phyloP scores from a whole-genome alignment of 192 early-diverging fungal genomes.

The Coemansia sp. region DNA sequence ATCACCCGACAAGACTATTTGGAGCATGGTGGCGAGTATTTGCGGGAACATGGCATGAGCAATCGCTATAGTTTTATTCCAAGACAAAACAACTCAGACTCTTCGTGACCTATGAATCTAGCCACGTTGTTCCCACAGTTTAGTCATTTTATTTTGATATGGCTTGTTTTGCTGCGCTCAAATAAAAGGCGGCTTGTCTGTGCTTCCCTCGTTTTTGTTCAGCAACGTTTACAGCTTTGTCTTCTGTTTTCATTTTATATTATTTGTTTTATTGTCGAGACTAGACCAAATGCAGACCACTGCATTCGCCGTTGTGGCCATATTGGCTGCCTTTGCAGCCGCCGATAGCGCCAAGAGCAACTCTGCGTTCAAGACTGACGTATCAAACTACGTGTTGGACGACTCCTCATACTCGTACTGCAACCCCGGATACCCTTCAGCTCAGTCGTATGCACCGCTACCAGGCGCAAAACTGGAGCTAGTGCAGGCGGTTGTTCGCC shows the following conservation, averaged over 20 bases:
- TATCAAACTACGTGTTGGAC: slow-evolving; percentile 17
- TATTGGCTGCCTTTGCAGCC: slow-evolving; percentile 11
- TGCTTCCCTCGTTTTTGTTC: background rate
- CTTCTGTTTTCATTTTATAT: background rate
- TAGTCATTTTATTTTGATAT: background rate
- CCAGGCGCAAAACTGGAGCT: slow-evolving; percentile 54
- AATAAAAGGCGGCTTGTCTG: background rate
- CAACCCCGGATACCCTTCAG: slow-evolving; percentile 29
- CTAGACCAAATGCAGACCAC: background rate
- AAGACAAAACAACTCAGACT: slow-evolving; percentile 1
- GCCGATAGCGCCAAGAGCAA: slow-evolving; percentile 10
- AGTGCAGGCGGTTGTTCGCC: slow-evolving; percentile 60
- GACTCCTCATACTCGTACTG: slow-evolving; percentile 43
- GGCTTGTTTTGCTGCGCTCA: background rate
- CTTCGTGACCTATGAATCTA: background rate
- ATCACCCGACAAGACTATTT: slow-evolving; percentile 76
- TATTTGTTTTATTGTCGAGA: background rate
- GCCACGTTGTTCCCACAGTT: background rate
- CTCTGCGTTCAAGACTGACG: slow-evolving; percentile 11
- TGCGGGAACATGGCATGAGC: slow-evolving; percentile 81
- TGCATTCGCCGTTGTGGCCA: background rate
- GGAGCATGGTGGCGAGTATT: slow-evolving; percentile 81
- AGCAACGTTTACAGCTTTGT: background rate
- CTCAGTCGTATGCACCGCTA: slow-evolving; percentile 20
- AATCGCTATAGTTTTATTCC: slow-evolving; percentile 57